Base-by-base conservation (phyloP, 208 protist genomes). In the Leishmania tarentolae region DNA sequence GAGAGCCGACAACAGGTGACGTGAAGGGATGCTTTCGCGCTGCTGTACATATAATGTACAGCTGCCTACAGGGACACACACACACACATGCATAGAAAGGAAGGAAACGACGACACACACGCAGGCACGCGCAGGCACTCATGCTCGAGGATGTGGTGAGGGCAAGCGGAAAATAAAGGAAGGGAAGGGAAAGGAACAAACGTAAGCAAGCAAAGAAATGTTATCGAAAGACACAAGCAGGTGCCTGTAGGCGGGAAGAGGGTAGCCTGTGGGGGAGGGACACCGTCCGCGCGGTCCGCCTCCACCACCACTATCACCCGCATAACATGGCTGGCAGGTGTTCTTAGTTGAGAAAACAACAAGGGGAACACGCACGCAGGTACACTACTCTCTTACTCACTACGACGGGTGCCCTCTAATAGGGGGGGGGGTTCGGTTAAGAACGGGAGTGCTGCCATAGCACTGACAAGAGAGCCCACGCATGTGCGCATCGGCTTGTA, bases 51-150 rank as follows among this genome's bases (percentile, higher is more conserved):
- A 11, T 65, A n/a, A n/a, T n/a, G n/a, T n/a, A n/a, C n/a, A n/a
- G n/a, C n/a, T n/a, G n/a, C n/a, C n/a, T n/a, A 37, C 59, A 78
- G 81, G 31, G 73, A 72, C 44, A 78, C 35, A 9, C 9, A 68
- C 35, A 70, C 37, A 71, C 21, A 46, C 11, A 40, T 13, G 63
- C n/a, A 11, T 11, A 69, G 19, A 78, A 40, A 3, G 42, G 15
- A 42, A 66, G n/a, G 21, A 8, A 42, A 50, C 21, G 72, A 69
- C 35, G 31, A 59, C 28, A 31, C 15, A 53, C 21, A 24, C 15
- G 17, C 72, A 76, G 2, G 28, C 24, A 44, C 19, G 28, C 31
- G 2, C 46, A 75, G 7, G 0, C 35, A 57, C 28, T 37, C 28
- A 13, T 37, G 13, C 59, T 66, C 59, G 13, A 66, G 59, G 59